These are phyloP conservation scores for Porcisia hertigi DNA, from an alignment of 208 protist genomes.

Conservation along the genomic window DNA sequence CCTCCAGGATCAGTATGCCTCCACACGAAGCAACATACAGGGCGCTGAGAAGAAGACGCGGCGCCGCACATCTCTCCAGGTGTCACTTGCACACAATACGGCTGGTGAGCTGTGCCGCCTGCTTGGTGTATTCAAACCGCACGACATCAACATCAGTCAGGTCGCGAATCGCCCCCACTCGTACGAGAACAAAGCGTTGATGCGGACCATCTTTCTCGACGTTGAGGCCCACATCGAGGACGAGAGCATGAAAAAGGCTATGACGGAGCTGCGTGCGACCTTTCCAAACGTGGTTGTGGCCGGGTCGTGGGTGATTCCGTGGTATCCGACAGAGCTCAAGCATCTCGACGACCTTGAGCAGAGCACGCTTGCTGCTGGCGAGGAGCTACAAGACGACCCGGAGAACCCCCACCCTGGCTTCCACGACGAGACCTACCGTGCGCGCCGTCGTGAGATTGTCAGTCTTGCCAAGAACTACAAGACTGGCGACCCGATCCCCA, in stretches of 20 bases:
- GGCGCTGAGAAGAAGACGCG: constrained; percentile 30
- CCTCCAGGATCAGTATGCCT: constrained; percentile 55
- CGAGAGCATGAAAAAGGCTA: constrained; percentile 35
- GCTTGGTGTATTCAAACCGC: constrained; percentile 44
- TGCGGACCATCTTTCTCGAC: constrained; percentile 71
- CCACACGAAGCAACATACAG: constrained; percentile 48
- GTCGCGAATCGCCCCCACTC: constrained; percentile 49
- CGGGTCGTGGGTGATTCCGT: constrained; percentile 72
- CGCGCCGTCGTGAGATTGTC: constrained; percentile 84
- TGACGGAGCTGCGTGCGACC: constrained; percentile 29
- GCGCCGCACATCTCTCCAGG: constrained; percentile 54
- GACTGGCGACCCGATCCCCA: constrained; percentile 83
- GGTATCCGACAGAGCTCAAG: constrained; percentile 63
- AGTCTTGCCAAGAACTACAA: constrained; percentile 74
- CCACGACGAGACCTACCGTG: constrained; percentile 92
- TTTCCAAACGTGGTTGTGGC: constrained; percentile 43
- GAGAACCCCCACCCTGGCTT: constrained; percentile 95
- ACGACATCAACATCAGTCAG: constrained; percentile 61
- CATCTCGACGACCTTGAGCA: constrained; percentile 90
- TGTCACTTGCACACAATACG: constrained; percentile 47
- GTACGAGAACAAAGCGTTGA: constrained; percentile 46
- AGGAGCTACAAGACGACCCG: constrained; percentile 88
- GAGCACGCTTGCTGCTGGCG: constrained; percentile 78
- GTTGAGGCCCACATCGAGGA: constrained; percentile 54
- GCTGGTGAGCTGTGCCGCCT: constrained; percentile 53